phyloP scores from a whole-genome alignment of 352 stramenopile genomes.

The Phytophthora fragariaefolia region DNA sequence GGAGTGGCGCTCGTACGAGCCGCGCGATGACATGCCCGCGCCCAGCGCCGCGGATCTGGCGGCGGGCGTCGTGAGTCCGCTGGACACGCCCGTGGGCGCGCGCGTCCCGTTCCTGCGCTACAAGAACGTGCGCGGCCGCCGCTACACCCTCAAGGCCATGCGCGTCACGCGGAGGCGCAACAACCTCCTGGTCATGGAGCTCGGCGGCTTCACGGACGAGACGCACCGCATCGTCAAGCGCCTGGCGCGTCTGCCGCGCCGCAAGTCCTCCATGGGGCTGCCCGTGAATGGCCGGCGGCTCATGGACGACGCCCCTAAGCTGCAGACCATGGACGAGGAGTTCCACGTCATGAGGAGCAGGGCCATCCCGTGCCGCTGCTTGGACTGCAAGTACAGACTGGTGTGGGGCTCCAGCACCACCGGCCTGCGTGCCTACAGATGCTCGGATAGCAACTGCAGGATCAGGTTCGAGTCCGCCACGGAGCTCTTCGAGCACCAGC shows the following conservation, averaged over 20 bases:
- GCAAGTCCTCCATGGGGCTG: constrained; percentile 23
- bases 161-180: not conserved
- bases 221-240: not conserved
- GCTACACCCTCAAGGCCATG: not conserved
- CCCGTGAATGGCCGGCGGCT: constrained; percentile 13
- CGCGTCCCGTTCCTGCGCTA: constrained; percentile 16
- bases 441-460: constrained; percentile 27
- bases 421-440: constrained; percentile 20
- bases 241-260: constrained; percentile 13
- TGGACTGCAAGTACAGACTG: constrained; percentile 20
- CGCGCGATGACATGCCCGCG: not conserved
- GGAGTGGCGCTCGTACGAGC: not conserved
- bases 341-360: constrained; percentile 30
- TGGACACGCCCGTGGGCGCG: constrained; percentile 18
- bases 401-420: constrained; percentile 18
- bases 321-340: constrained; percentile 36
- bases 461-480: constrained; percentile 46
- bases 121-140: constrained; percentile 1
- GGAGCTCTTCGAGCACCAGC: constrained; percentile 65
- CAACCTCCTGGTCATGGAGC: not conserved
- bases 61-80: constrained; percentile 13
- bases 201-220: not conserved
- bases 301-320: not conserved
- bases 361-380: constrained; percentile 10
- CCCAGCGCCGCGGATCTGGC: constrained; percentile 4